Percentiles rank a stretch among this genome's conserved stretches.
Evolutionary conservation across 2,329 filamentous ascomycete genomes (phyloP).

Genomic region (Fonsecaea pedrosoi): DNA sequence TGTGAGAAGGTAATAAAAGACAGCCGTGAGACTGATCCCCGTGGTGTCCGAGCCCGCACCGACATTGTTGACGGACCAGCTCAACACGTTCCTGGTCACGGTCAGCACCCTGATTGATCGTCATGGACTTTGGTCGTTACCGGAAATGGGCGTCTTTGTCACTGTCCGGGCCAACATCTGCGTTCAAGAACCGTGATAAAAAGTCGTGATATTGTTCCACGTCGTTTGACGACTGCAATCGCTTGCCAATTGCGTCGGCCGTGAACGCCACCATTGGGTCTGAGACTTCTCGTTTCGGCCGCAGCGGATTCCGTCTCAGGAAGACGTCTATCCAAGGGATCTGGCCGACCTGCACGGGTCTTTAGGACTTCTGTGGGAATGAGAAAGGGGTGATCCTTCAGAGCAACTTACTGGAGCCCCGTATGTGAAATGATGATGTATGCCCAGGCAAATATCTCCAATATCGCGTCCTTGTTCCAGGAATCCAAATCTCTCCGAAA

Average conservation of each 20-base stretch:
- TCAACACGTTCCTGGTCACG: not conserved
- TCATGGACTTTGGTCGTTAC: not conserved
- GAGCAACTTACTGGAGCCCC: conserved; percentile 15
- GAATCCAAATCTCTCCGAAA: conserved; percentile 46
- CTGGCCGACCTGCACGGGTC: conserved; percentile 22
- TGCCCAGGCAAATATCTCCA: conserved; percentile 50
- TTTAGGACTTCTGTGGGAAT: not conserved
- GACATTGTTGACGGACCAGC: conserved; percentile 33
- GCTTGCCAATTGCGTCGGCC: not conserved
- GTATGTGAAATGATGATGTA: conserved; percentile 47
- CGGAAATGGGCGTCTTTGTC: conserved; percentile 4
- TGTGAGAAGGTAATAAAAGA: not conserved
- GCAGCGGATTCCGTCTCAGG: conserved; percentile 36
- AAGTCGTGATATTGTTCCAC: not conserved
- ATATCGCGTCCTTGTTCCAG: conserved; percentile 43
- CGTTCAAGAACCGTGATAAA: not conserved
- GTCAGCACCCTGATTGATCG: not conserved
- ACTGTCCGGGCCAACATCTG: conserved; percentile 7
- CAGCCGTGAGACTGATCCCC: conserved; percentile 66
- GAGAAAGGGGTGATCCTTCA: too few relatives aligned
- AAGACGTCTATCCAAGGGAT: conserved; percentile 53
- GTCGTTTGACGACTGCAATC: not conserved
- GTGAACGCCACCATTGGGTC: conserved; percentile 18
- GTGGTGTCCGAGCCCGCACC: conserved; percentile 79
- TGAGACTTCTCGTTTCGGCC: conserved; percentile 42